A percentile compares a stretch with the other conserved stretches of the same genome.
phyloP scores from a whole-genome alignment of 169 alveolate species.

The Cryptosporidium felis region DNA sequence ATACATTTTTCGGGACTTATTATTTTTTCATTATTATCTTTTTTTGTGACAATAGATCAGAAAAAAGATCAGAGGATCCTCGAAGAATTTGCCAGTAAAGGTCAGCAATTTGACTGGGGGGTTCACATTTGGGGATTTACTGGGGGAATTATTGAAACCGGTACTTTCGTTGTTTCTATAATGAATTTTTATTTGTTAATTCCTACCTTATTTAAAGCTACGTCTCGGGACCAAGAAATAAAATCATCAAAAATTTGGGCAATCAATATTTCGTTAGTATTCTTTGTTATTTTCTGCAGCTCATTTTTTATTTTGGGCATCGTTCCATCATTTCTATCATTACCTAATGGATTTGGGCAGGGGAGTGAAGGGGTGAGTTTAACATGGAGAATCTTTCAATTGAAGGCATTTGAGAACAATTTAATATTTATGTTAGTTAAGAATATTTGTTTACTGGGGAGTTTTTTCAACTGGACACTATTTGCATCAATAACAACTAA shows the following conservation, averaged over 20 bases:
- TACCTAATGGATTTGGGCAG: conserved; percentile 45
- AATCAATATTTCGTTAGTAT: conserved; percentile 1
- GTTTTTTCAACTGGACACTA: conserved; percentile 6
- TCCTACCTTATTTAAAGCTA: background rate
- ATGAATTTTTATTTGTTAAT: conserved; percentile 16
- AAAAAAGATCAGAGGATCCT: background rate
- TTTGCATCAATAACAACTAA: conserved; percentile 11
- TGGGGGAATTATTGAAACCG: conserved; percentile 34
- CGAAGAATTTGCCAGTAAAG: background rate
- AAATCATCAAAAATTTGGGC: conserved; percentile 33
- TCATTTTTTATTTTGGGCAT: background rate
- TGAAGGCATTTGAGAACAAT: background rate
- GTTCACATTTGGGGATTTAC: conserved; percentile 34
- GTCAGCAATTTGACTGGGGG: conserved; percentile 30
- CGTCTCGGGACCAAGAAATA: background rate
- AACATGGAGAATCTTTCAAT: conserved; percentile 11
- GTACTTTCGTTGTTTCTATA: conserved; percentile 31
- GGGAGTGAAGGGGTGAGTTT: conserved; percentile 32
- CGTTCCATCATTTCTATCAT: conserved; percentile 19
- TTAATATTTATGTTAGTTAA: background rate
- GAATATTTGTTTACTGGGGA: conserved; percentile 9
- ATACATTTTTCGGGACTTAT: conserved; percentile 26
- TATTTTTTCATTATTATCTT: background rate
- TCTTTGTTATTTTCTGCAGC: conserved; percentile 10
- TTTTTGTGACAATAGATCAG: background rate